Conservation (phyloP, 1,139 yeast species). For the Geotrichum restrictum region DNA sequence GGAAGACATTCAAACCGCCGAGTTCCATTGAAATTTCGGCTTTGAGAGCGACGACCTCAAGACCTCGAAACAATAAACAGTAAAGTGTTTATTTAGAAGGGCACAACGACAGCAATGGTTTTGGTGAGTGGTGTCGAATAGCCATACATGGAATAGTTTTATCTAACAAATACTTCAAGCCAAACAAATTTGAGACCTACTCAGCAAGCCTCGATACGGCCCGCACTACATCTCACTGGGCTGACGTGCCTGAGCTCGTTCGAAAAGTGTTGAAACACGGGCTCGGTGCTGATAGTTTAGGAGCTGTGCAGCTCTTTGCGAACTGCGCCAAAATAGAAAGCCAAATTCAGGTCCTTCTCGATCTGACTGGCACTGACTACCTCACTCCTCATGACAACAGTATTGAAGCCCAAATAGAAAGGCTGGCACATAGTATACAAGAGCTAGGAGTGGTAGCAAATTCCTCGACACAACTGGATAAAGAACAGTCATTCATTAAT, state of each 20-base stretch:
- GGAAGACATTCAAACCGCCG: too few species aligned
- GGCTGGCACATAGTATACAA: slow-evolving; percentile 3
- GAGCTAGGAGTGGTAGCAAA: background rate
- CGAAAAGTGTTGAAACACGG: slow-evolving; percentile 26
- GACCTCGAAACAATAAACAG: too few species aligned
- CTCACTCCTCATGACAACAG: slow-evolving; percentile 14
- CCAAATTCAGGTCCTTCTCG: slow-evolving; percentile 4
- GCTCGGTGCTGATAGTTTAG: slow-evolving; percentile 16
- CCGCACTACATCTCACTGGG: slow-evolving; percentile 26
- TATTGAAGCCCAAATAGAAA: slow-evolving; percentile 7
- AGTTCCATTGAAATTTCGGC: too few species aligned
- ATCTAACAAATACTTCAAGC: slow-evolving; percentile 2
- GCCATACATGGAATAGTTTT: too few species aligned
- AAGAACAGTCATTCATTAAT: slow-evolving; percentile 25
- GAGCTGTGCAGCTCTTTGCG: slow-evolving; percentile 11
- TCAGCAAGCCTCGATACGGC: slow-evolving; percentile 27
- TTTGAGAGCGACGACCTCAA: too few species aligned
- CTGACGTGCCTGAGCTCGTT: slow-evolving; percentile 27
- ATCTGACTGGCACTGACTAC: slow-evolving; percentile 7
- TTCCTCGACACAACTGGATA: background rate
- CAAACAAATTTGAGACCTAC: slow-evolving; percentile 18
- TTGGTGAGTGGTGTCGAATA: slow-evolving; percentile 4
- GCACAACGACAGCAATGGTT: slow-evolving; percentile 5
- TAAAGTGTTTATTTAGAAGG: too few species aligned
- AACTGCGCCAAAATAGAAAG: slow-evolving; percentile 17